Evolutionary conservation across 2,329 filamentous ascomycete genomes (phyloP).

Genomic region (Fonsecaea erecta): DNA sequence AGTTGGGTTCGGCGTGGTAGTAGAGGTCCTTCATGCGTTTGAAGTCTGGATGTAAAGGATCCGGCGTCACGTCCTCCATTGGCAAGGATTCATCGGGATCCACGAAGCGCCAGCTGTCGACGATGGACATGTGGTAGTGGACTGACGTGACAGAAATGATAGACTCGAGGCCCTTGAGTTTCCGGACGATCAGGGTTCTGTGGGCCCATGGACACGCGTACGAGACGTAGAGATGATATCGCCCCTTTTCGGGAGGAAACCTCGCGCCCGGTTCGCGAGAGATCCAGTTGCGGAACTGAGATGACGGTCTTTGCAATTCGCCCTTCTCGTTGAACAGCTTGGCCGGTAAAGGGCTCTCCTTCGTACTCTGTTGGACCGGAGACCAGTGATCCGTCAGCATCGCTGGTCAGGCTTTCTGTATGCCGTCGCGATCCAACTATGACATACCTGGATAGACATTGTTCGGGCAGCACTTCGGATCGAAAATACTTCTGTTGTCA

Average conservation of each 20-base stretch:
- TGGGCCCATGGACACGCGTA: slow-evolving; percentile 89
- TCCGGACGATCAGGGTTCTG: slow-evolving; percentile 52
- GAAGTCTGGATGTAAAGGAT: slow-evolving; percentile 67
- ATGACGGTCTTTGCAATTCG: slow-evolving; percentile 87
- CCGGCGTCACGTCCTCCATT: slow-evolving; percentile 53
- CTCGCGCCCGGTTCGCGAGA: slow-evolving; percentile 70
- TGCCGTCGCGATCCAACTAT: background rate
- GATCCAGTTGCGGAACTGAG: slow-evolving; percentile 79
- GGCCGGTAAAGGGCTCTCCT: slow-evolving; percentile 71
- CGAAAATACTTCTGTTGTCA: background rate
- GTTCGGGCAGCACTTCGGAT: background rate
- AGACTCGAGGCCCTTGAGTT: slow-evolving; percentile 56
- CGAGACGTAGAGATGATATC: slow-evolving; percentile 92
- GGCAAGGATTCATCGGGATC: slow-evolving; percentile 60
- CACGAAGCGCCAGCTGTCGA: slow-evolving; percentile 74
- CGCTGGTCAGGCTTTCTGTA: background rate
- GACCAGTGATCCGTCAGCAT: background rate
- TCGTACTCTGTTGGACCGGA: slow-evolving; percentile 65
- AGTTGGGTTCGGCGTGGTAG: slow-evolving; percentile 69
- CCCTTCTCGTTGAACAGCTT: slow-evolving; percentile 66
- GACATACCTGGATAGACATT: slow-evolving; percentile 16
- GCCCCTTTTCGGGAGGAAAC: slow-evolving; percentile 81
- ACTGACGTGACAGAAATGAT: slow-evolving; percentile 70
- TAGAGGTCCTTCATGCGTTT: slow-evolving; percentile 74
- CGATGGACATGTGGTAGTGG: slow-evolving; percentile 69